phyloP scores from a whole-genome alignment of 108 stramenopile genomes.

The Cyclotella choctawhatcheeana region DNA sequence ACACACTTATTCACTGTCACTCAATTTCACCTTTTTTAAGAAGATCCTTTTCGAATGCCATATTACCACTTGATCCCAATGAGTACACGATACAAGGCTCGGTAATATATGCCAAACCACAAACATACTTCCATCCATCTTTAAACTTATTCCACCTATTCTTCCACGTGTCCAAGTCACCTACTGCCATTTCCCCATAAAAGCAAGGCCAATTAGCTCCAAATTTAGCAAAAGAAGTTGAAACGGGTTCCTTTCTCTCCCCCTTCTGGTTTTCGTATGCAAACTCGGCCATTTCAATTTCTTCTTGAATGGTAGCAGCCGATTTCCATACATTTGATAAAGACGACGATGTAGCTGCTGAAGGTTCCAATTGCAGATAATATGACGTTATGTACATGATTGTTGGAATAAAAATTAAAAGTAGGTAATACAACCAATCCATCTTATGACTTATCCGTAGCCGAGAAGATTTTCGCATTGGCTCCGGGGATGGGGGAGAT shows the following conservation, averaged over 20 bases:
- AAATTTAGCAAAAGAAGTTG: neutral
- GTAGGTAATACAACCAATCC: too few species aligned
- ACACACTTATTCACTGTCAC: neutral
- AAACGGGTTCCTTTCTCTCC: neutral
- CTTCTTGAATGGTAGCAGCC: too few species aligned
- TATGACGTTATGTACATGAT: too few species aligned
- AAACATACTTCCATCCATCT: constrained; percentile 10
- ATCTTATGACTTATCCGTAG: too few species aligned
- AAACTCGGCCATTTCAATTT: constrained; percentile 7
- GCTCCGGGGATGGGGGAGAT: too few species aligned
- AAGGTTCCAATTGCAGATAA: too few species aligned
- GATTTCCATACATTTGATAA: too few species aligned
- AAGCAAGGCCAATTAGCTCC: constrained; percentile 11
- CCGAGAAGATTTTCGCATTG: too few species aligned
- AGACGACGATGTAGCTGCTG: too few species aligned
- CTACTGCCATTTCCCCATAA: neutral
- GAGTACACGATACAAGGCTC: neutral
- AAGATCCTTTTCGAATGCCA: constrained; percentile 8
- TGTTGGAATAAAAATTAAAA: too few species aligned
- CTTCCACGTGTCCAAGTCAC: constrained; percentile 1
- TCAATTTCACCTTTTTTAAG: constrained; percentile 1
- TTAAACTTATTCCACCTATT: neutral
- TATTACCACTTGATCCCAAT: constrained; percentile 3
- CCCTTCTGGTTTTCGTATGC: constrained; percentile 6
- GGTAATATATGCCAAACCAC: neutral